A percentile compares a stretch with the other conserved stretches of the same genome.
Evolutionary conservation across 129 eudicot species (phyloP).

Genomic region (Lactuca saligna): DNA sequence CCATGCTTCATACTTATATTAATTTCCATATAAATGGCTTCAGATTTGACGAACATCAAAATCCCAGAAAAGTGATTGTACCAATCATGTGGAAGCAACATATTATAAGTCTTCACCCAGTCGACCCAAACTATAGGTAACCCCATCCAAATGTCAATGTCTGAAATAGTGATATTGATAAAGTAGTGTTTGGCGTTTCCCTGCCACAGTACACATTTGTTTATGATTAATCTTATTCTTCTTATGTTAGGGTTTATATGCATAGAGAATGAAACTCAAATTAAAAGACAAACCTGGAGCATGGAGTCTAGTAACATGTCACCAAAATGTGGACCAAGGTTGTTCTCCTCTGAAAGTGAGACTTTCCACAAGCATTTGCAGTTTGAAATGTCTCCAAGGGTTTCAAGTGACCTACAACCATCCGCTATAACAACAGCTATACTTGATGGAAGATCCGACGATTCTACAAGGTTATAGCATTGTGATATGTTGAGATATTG

Average conservation of each 20-base stretch:
- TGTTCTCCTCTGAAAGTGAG: not conserved
- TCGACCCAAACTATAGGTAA: not conserved
- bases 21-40: too few species aligned
- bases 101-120: not conserved
- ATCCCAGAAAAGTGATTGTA: not conserved
- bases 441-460: not conserved
- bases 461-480: not conserved
- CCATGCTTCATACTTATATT: not conserved
- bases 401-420: not conserved
- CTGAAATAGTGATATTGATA: not conserved
- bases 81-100: not conserved
- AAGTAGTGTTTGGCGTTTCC: not conserved
- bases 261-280: not conserved
- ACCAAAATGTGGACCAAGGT: not conserved
- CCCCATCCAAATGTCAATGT: not conserved
- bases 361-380: not conserved
- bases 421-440: not conserved
- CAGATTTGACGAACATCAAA: not conserved
- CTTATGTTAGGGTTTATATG: too few species aligned
- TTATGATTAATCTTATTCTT: too few species aligned
- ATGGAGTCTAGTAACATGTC: not conserved
- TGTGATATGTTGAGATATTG: not conserved
- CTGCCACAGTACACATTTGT: not conserved
- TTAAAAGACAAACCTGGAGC: not conserved
- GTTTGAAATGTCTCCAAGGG: not conserved